Base-by-base conservation (phyloP, 2,329 filamentous ascomycete genomes). In the Aspergillus arachidicola region DNA sequence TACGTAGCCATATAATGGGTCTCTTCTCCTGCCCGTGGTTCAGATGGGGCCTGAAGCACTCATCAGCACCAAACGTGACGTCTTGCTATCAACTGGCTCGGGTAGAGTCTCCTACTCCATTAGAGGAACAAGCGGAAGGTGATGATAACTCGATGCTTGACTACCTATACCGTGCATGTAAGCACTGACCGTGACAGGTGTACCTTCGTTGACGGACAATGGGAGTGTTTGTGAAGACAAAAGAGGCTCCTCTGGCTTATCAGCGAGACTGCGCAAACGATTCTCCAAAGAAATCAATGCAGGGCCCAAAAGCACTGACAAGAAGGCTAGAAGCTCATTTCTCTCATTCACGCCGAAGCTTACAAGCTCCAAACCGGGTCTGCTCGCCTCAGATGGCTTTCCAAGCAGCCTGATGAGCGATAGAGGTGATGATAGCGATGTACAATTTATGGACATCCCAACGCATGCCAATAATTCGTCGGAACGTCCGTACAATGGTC, bases 381-480 rank as follows among this genome's bases (percentile, higher is more conserved):
- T 66, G 5, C 55, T 66, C 3, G 56, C 62, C 11, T 59, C 72
- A 9, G 58, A 64, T 30, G 70, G 71, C n/a, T 53, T 73, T 38
- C 75, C 72, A 46, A 73, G 74, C 58, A 78, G 75, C 57, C 63
- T 78, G 61, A 72, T 75, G 66, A 80, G 74, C 41, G 78, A 78
- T 41, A 70, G 69, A 59, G 76, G 72, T 9, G 80, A 81, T 62
- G 79, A 81, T 61, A 80, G 78, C 55, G 79, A 81, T 69, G 78
- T 78, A 12, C 77, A 76, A 36, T 76, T 64, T 43, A 75, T 81
- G 48, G 60, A 70, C 16, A 79, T 74, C 14, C 77, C 78, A 28
- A 72, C 69, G 26, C 70, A 74, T 16, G 64, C 62, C 23, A 65
- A 58, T 21, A 67, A 69, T 41, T 59, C 62, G 26, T 41, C 61